Base-by-base conservation (phyloP, 805 yeast genomes). In the Schizosaccharomyces lindneri region DNA sequence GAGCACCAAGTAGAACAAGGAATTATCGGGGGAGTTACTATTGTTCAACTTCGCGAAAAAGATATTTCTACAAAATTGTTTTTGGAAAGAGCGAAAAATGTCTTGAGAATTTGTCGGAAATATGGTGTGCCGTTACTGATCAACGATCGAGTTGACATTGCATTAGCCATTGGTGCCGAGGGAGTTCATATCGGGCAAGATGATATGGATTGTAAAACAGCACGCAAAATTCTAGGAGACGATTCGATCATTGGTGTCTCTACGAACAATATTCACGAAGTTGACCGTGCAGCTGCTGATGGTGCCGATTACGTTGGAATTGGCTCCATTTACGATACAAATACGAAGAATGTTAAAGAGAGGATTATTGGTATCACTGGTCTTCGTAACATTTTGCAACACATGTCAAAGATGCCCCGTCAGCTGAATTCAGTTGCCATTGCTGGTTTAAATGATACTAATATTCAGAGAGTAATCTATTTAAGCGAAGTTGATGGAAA, bases 131-230 rank as follows among this genome's bases (percentile, higher is more conserved):
- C 96, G 0, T 73, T 88, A 65, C 79, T 88, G 43, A 87, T 88
- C 68, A 87, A 88, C 66, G 96, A 88, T 68, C 73, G 96, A 61
- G 78, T 87, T 2, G 97, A 88, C 68, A 87, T 89, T 13, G 96
- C 95, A 0, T 72, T 89, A 55, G 96, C 96, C 0, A 76, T 87
- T 62, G 93, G 79, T 66, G 95, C 95, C 1, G 95, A 87, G 65
- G 95, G 95, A 43, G 83, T 89, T 7, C 97, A 88, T 73, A 86
- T 88, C 24, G 97, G 97, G 0, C 96, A 88, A 70, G 88, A 83
- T 61, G 97, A 88, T 68, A 85, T 88, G 65, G 68, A 66, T 39
- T 80, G 80, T 1, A 67, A 67, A 1, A 66, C 76, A 48, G 93
- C 80, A 0, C 72, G 96, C 46, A 68, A 73, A 66, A 67, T 87